Base-by-base conservation (phyloP, 192 early-diverging fungal genomes). In the Oehlia diaphana region DNA sequence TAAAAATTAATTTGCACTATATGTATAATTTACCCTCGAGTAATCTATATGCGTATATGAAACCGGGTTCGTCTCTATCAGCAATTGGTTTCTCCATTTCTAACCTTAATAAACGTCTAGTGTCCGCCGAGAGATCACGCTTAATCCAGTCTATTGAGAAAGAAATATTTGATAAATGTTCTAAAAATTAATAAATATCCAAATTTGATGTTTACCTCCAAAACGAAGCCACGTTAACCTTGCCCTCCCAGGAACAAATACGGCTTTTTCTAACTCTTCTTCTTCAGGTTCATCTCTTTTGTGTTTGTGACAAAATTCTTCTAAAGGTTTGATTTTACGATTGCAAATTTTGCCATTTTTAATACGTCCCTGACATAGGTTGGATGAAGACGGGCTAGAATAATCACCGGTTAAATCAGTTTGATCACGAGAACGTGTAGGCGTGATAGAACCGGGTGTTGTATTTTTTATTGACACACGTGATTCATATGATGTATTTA, bases 21-120 rank as follows among this genome's bases (percentile, higher is more conserved):
- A 33, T 35, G 4, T n/a, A 71, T 62, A 3, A 19, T 26, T 63
- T 85, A 85, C 84, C 80, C 50, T 83, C 84, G 23, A 81, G 31
- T 9, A 88, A 72, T 44, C 82, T 80, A 70, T 88, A 88, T 13
- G 81, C 82, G 35, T 88, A 88, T 26, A 88, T 88, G 58, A 83
- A 86, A 19, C 87, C 87, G 6, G 87, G 79, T 49, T 83, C 81
- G 58, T 88, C 87, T 1, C 73, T 82, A 4, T 81, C 79, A 14
- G 87, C 85, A 21, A 86, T 79, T 0, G 87, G 84, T 37, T 81
- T 83, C 74, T 85, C 79, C 82, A 88, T 84, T 44, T 86, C 85
- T 65, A 69, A 74, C n/a, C 72, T 65, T 62, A 88, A 58, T 53
- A 84, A 74, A 44, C 81, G 82, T 50, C 81, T 81, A 2, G 82